Percentiles rank a stretch among this genome's conserved stretches.
phyloP scores from a whole-genome alignment of 2,329 filamentous ascomycete genomes.

The Talaromyces amestolkiae region DNA sequence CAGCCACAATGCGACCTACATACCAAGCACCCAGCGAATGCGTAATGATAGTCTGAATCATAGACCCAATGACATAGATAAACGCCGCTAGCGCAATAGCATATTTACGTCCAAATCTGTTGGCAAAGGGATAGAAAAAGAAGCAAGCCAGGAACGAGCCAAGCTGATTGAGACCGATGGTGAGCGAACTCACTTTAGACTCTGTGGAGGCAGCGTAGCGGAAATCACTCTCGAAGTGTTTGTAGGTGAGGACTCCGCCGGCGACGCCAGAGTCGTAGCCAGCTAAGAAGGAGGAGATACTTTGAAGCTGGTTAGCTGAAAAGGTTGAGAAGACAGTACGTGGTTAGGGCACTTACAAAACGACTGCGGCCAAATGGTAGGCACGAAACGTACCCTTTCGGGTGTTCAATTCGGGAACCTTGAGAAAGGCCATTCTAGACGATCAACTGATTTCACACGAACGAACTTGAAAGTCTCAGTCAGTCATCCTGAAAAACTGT shows the following conservation, averaged over 20 bases:
- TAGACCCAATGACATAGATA: conserved; percentile 42
- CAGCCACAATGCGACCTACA: conserved; percentile 45
- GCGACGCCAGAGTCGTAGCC: conserved; percentile 30
- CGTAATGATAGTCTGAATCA: conserved; percentile 47
- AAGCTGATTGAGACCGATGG: conserved; percentile 48
- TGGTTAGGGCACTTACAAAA: not conserved
- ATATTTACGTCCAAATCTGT: conserved; percentile 43
- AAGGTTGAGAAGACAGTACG: not conserved
- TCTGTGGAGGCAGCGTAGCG: conserved; percentile 34
- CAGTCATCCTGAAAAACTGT: no score
- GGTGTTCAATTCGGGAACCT: no score
- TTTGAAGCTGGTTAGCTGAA: not conserved
- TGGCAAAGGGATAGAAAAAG: conserved; percentile 45
- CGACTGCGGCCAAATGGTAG: not conserved
- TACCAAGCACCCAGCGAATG: conserved; percentile 44
- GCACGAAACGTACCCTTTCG: no score
- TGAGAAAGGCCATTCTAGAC: no score
- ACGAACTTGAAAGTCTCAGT: no score
- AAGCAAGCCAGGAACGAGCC: conserved; percentile 52
- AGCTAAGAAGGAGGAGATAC: conserved; percentile 25
- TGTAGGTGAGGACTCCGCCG: conserved; percentile 41
- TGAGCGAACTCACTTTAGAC: conserved; percentile 43
- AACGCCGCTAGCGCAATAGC: conserved; percentile 43
- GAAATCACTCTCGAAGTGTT: conserved; percentile 42
- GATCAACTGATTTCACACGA: no score